Evolutionary conservation across 2,329 filamentous ascomycete species (phyloP).

Genomic region (Alternaria sp.): DNA sequence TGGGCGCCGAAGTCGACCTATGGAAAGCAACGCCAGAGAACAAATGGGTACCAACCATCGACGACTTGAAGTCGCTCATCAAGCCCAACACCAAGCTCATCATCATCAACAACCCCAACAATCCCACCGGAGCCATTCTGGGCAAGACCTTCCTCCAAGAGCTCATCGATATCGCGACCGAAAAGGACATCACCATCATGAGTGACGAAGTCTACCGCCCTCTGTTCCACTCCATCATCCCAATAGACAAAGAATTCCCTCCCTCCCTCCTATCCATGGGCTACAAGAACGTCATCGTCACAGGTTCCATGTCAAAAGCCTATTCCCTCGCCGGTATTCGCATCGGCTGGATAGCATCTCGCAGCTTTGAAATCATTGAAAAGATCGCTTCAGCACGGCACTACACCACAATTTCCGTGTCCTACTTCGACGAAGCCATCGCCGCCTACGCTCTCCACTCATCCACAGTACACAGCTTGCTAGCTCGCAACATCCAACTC

Average conservation of each 20-base stretch:
- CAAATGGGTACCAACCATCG: slow-evolving; percentile 70
- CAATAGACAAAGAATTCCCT: slow-evolving; percentile 61
- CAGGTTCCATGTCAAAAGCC: slow-evolving; percentile 84
- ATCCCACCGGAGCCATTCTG: slow-evolving; percentile 77
- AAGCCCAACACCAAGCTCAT: slow-evolving; percentile 74
- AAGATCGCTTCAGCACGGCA: slow-evolving; percentile 70
- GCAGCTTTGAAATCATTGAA: slow-evolving; percentile 66
- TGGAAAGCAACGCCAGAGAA: slow-evolving; percentile 73
- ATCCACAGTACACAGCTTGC: slow-evolving; percentile 66
- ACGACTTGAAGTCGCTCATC: slow-evolving; percentile 69
- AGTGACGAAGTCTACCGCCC: slow-evolving; percentile 86
- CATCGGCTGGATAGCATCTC: slow-evolving; percentile 80
- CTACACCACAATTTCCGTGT: slow-evolving; percentile 87
- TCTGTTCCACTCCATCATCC: slow-evolving; percentile 73
- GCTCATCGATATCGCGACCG: slow-evolving; percentile 68
- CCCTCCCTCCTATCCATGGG: slow-evolving; percentile 74
- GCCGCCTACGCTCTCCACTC: slow-evolving; percentile 75
- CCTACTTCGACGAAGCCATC: slow-evolving; percentile 79
- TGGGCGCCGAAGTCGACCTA: slow-evolving; percentile 78
- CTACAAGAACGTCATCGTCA: slow-evolving; percentile 74
- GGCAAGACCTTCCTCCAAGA: slow-evolving; percentile 65
- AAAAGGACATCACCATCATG: slow-evolving; percentile 70
- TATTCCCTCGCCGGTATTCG: slow-evolving; percentile 83
- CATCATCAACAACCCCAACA: slow-evolving; percentile 78
- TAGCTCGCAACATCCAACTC: slow-evolving; percentile 69